phyloP scores from a whole-genome alignment of 495 filamentous ascomycete species.

The Penicillium maclennaniae region DNA sequence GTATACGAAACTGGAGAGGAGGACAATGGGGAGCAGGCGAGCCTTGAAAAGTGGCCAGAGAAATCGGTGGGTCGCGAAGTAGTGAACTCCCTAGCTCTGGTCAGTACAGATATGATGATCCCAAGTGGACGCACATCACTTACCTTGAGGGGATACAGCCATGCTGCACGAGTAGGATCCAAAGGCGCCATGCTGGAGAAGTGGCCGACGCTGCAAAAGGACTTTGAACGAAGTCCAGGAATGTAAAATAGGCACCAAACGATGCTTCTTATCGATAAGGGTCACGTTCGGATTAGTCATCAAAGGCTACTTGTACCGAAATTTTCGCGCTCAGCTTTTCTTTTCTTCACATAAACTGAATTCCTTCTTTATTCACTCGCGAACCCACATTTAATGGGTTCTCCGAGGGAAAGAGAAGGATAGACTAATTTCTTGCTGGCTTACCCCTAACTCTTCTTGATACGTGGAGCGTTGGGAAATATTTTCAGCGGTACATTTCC shows the following conservation, averaged over 20 bases:
- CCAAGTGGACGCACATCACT: constrained; percentile 2
- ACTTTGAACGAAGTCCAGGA: background rate
- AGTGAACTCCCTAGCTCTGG: constrained; percentile 51
- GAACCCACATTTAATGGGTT: constrained; percentile 39
- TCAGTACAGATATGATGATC: background rate
- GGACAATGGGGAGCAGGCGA: constrained; percentile 54
- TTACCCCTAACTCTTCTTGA: constrained; percentile 50
- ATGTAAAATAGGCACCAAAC: constrained; percentile 4
- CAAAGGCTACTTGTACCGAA: constrained; percentile 4
- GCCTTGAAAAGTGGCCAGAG: constrained; percentile 60
- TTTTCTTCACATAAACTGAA: constrained; percentile 43
- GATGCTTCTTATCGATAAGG: constrained; percentile 42
- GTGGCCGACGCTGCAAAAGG: background rate
- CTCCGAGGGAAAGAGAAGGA: constrained; percentile 50
- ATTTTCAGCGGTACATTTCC: constrained; percentile 43
- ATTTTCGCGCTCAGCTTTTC: constrained; percentile 27
- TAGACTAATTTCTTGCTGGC: constrained; percentile 41
- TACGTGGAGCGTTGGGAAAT: constrained; percentile 52
- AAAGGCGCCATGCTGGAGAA: constrained; percentile 19
- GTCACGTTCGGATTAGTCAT: constrained; percentile 18
- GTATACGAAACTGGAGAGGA: constrained; percentile 59
- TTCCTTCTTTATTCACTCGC: constrained; percentile 48
- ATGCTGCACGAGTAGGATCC: constrained; percentile 41
- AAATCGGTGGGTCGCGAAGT: constrained; percentile 56
- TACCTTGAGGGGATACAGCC: constrained; percentile 56